Percentiles rank a stretch among this genome's conserved stretches.
Conservation (phyloP, 202 grass and related monocot species). For the Eragrostis tef region DNA sequence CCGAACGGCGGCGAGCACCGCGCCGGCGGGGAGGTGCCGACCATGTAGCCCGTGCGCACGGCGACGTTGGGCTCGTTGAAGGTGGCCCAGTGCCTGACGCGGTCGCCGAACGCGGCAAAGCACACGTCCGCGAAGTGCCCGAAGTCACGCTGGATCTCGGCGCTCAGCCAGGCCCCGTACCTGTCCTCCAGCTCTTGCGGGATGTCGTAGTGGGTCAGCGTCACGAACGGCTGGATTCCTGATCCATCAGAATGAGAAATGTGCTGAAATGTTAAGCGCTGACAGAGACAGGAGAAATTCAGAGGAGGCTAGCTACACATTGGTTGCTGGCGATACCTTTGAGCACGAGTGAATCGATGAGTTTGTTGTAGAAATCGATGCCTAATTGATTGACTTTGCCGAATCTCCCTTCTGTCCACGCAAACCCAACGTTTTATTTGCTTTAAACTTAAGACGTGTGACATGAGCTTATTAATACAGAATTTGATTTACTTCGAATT, state of each 20-base stretch:
- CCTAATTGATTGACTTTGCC: slow-evolving; percentile 51
- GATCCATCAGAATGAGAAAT: background rate
- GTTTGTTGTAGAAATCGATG: slow-evolving; percentile 61
- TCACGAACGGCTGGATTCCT: slow-evolving; percentile 80
- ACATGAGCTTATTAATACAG: background rate
- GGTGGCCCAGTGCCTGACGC: slow-evolving; percentile 67
- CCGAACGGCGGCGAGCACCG: slow-evolving; percentile 59
- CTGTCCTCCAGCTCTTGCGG: slow-evolving; percentile 64
- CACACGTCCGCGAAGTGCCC: slow-evolving; percentile 62
- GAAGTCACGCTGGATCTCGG: slow-evolving; percentile 57
- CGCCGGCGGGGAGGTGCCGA: slow-evolving; percentile 55
- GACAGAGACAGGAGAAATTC: background rate
- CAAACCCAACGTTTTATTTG: background rate
- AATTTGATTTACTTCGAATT: too few species aligned
- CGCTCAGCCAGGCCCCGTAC: slow-evolving; percentile 64
- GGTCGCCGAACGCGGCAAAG: slow-evolving; percentile 68
- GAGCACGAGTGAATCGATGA: slow-evolving; percentile 58
- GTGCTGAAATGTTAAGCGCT: background rate
- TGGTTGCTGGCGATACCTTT: slow-evolving; percentile 44
- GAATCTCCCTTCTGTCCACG: slow-evolving; percentile 55
- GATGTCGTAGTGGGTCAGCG: slow-evolving; percentile 62
- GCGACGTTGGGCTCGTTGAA: slow-evolving; percentile 74
- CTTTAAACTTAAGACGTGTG: background rate
- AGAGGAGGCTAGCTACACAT: background rate
- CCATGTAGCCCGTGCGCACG: slow-evolving; percentile 47